Base-by-base conservation (phyloP, 1,284 basidiomycete genomes). In the Malassezia yamatoensis region DNA sequence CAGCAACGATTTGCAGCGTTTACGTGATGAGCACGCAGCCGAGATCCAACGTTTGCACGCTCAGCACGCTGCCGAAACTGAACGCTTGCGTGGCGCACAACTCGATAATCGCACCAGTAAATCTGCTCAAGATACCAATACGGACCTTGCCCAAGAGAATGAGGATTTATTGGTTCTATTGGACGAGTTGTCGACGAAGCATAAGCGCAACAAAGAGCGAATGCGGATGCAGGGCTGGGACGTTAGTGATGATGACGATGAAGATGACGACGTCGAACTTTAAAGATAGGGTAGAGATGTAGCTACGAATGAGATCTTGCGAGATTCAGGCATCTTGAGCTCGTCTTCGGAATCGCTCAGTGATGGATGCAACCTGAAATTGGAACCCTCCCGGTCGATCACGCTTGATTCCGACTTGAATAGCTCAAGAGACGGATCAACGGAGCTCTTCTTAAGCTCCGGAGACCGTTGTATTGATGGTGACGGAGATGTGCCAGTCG, bases 131-230 rank as follows among this genome's bases (percentile, higher is more conserved):
- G 20, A 15, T n/a, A 21, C 29, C 18, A 34, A n/a, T 16, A 42
- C 45, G 16, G 7, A 35, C 39, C 36, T 83, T 21, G 85, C 88
- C 73, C 91, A 90, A 77, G 90, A 96, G 72, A 89, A 93, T 68
- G 90, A 94, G 74, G 90, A 96, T 75, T 75, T 98, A 52, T 79
- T 98, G 2, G 90, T 98, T 0, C 78, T 96, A 35, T 79, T 98
- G 3, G 94, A 98, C 67, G 94, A 98, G 76, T 78, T 96, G 49
- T 87, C 83, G 46, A 81, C 80, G 64, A 96, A 96, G 77, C 80
- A 90, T 48, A 82, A 82, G 75, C 79, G 78, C 60, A 91, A 96
- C 74, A 96, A 96, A 78, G 80, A 76, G 41, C 78, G 78, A 62
- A 82, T 96, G 79, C 79, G 80, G 63, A 81, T 81, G 48, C 82